Evolutionary conservation across 257 asterid genomes (phyloP).

Genomic region (Solanum microdontum): DNA sequence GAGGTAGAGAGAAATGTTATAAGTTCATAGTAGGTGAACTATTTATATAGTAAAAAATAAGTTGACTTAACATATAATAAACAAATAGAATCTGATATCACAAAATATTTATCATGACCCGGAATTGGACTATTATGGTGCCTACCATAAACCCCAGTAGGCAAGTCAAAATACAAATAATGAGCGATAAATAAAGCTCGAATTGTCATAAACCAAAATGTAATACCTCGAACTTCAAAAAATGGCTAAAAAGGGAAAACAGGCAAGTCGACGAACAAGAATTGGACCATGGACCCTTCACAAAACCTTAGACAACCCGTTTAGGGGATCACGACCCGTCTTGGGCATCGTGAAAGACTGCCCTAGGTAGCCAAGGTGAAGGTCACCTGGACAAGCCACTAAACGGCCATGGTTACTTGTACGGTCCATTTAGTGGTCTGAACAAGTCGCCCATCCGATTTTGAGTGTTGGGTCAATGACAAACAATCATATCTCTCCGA

Average conservation of each 20-base stretch:
- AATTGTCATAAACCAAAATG: background rate
- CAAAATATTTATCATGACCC: background rate
- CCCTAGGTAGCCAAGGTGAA: background rate
- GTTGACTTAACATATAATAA: background rate
- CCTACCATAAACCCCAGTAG: background rate
- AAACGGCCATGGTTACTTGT: background rate
- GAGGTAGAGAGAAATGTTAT: background rate
- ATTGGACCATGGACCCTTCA: background rate
- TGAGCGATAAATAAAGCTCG: background rate
- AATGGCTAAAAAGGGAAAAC: background rate
- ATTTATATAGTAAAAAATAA: too few species aligned
- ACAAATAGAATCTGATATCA: background rate
- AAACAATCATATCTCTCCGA: background rate
- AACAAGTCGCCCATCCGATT: too few species aligned
- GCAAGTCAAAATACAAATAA: background rate
- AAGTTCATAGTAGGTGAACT: background rate
- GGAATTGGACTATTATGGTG: background rate
- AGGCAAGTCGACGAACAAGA: background rate
- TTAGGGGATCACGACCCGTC: background rate
- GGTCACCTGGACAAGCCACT: background rate
- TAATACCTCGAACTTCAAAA: background rate
- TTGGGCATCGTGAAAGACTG: background rate
- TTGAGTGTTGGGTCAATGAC: background rate
- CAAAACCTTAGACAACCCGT: background rate
- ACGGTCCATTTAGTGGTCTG: background rate